Evolutionary conservation across 345 rosid species (phyloP).

Genomic region (Carallia brachiata): DNA sequence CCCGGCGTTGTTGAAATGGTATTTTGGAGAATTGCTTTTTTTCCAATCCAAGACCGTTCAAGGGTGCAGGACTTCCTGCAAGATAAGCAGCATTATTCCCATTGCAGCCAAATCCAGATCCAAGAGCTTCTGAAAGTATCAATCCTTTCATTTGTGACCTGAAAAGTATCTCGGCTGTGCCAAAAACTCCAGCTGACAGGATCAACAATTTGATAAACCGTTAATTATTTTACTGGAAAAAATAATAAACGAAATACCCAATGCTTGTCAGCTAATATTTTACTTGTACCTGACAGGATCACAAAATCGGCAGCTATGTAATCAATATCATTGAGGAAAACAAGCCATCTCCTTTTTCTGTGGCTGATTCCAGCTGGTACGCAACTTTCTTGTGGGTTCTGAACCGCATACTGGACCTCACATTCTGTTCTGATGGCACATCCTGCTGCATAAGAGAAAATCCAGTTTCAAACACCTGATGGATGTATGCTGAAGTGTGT

Average conservation of each 20-base stretch:
- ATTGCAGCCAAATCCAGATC: constrained; percentile 42
- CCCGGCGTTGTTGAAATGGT: constrained; percentile 39
- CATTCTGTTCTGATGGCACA: constrained; percentile 34
- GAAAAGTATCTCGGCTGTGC: constrained; percentile 44
- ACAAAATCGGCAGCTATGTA: constrained; percentile 40
- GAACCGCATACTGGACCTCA: constrained; percentile 31
- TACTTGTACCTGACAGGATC: constrained; percentile 48
- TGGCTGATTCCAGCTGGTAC: constrained; percentile 11
- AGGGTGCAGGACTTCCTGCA: constrained; percentile 41
- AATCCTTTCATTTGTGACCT: constrained; percentile 43
- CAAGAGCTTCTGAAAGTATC: constrained; percentile 35
- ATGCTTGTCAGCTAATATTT: background rate
- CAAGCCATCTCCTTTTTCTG: constrained; percentile 40
- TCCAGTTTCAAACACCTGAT: background rate
- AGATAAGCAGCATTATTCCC: constrained; percentile 45
- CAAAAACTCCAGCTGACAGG: constrained; percentile 42
- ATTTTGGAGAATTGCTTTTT: constrained; percentile 27
- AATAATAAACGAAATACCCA: background rate
- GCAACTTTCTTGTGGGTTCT: constrained; percentile 20
- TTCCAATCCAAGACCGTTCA: constrained; percentile 37
- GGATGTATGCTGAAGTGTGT: background rate
- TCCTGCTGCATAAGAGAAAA: constrained; percentile 35
- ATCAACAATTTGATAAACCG: background rate
- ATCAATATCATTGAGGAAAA: constrained; percentile 41
- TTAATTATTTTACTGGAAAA: background rate